phyloP scores from a whole-genome alignment of 768 basidiomycete genomes.

The Leccinum variicolor region DNA sequence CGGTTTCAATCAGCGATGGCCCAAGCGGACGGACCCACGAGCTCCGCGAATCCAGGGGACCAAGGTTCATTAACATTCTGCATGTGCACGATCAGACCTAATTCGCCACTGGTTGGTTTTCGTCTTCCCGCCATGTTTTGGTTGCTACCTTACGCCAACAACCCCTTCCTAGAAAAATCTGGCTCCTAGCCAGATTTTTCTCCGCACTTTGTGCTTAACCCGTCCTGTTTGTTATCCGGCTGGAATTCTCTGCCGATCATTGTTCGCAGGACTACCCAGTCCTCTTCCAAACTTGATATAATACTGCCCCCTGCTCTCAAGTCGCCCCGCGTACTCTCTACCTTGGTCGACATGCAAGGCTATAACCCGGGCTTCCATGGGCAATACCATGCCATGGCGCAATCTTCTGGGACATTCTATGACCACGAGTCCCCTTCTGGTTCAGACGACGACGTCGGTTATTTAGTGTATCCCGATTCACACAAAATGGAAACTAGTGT shows the following conservation, averaged over 20 bases:
- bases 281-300: constrained; percentile 8
- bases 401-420: constrained; percentile 30
- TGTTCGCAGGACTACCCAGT: constrained; percentile 13
- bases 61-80: constrained; percentile 28
- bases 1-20: constrained; percentile 28
- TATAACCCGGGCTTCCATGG: constrained; percentile 20
- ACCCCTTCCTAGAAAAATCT: constrained; percentile 24
- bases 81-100: constrained; percentile 32
- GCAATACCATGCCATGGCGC: constrained; percentile 26
- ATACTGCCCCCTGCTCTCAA: neutral
- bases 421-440: constrained; percentile 52
- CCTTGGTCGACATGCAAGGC: constrained; percentile 27
- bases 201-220: constrained; percentile 16
- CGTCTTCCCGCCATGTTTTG: constrained; percentile 33
- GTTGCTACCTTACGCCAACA: constrained; percentile 27
- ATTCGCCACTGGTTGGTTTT: constrained; percentile 25
- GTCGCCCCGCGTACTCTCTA: constrained; percentile 3
- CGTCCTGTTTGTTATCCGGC: constrained; percentile 29
- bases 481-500: constrained; percentile 42
- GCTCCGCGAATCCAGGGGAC: constrained; percentile 33
- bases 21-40: constrained; percentile 27
- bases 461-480: constrained; percentile 28
- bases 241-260: constrained; percentile 26
- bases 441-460: constrained; percentile 51
- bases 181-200: constrained; percentile 14